Percentiles rank a stretch among this genome's conserved stretches.
Conservation (phyloP, 331 rosid species). For the Rosa hybrid region DNA sequence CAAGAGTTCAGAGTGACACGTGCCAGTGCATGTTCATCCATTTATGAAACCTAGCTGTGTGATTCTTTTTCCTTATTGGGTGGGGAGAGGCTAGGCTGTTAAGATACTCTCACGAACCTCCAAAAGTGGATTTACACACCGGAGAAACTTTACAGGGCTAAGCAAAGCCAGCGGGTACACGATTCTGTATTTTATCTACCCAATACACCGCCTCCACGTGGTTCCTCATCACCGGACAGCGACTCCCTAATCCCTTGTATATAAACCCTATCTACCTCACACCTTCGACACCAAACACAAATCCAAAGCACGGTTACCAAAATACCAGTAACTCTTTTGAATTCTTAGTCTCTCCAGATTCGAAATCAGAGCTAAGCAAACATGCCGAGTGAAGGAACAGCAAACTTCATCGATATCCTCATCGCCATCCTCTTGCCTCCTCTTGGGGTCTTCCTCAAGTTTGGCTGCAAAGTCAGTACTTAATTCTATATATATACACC, state of each 20-base stretch:
- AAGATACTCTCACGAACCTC: neutral
- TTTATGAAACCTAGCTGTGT: constrained; percentile 10
- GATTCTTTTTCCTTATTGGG: neutral
- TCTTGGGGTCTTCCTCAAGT: constrained; percentile 85
- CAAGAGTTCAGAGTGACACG: neutral
- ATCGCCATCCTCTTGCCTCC: constrained; percentile 79
- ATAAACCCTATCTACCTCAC: neutral
- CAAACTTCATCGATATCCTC: constrained; percentile 56
- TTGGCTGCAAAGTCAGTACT: constrained; percentile 47
- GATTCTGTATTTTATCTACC: neutral
- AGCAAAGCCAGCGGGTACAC: constrained; percentile 16
- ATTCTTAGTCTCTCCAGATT: neutral
- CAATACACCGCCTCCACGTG: constrained; percentile 12
- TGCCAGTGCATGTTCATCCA: neutral
- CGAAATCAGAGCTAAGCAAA: neutral
- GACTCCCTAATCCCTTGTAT: neutral
- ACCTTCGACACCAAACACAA: constrained; percentile 6
- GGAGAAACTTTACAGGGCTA: constrained; percentile 4
- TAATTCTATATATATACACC: neutral
- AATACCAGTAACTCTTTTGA: neutral
- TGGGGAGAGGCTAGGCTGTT: neutral
- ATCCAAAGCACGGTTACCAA: neutral
- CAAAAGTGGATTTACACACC: neutral
- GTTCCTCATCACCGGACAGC: neutral
- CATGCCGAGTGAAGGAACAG: constrained; percentile 38